Evolutionary conservation across 2,329 filamentous ascomycete species (phyloP), one percentile per base, ranked within the genome.

Genomic region (Fusarium anthophilum): DNA sequence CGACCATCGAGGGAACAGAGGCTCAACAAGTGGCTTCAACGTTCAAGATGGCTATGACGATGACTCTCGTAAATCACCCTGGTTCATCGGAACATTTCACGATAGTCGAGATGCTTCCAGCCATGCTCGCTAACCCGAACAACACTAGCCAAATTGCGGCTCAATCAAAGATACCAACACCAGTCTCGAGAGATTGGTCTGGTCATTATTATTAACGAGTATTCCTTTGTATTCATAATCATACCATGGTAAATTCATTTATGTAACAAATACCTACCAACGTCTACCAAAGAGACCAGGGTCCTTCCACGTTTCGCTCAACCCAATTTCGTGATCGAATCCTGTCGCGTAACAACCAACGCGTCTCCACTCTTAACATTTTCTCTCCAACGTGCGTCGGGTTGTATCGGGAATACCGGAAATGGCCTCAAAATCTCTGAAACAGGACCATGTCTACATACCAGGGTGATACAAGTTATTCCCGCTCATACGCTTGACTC

Each of bases 141-240:
- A 18, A 60, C 38, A 28, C 58, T 57, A 62, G 58, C 58, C 2
- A 54, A 26, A 18, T 8, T 57, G 50, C 38, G 24, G 50, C 59
- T 62, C 50, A 44, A 37, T 37, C n/a, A 1, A 44, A 4, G 8
- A 2, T 6, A 17, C 2, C 17, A 47, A 30, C 13, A 5, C 4
- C 14, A 24, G 43, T 22, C 3, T n/a, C 0, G 0, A 39, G 22
- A 53, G 18, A 22, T 2, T 9, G 4, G 20, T 13, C 9, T 18
- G 14, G 51, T 28, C 6, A n/a, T 8, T 10, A 0, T 24, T 3
- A 26, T 24, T 35, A n/a, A 0, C 8, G 10, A 2, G 10, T 3
- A 7, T 22, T 38, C 8, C 6, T 4, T 11, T 0, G 2, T 9
- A 3, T 26, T 38, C 18, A 38, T 7, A 10, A 38, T 26, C 51